phyloP scores from a whole-genome alignment of 805 yeast species.

The Candida xyloterini region DNA sequence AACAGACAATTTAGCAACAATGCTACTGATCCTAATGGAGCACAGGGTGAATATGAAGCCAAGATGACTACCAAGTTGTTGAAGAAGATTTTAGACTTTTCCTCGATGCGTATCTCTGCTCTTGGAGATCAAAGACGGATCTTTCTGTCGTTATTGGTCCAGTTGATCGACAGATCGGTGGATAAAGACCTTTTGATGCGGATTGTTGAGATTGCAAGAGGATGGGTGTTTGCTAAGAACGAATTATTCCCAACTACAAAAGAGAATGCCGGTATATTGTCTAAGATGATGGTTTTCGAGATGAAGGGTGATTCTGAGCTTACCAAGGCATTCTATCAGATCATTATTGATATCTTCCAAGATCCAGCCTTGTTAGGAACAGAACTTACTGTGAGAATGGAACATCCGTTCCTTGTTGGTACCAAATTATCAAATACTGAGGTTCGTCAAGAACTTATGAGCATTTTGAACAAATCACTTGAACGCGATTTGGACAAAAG shows the following conservation, averaged over 20 bases:
- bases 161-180: conserved; percentile 81
- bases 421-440: conserved; percentile 76
- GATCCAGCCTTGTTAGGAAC: conserved; percentile 74
- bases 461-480: conserved; percentile 70
- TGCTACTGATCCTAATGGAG: conserved; percentile 17
- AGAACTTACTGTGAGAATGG: conserved; percentile 91
- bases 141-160: conserved; percentile 81
- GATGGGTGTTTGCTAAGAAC: conserved; percentile 83
- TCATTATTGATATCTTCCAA: conserved; percentile 83
- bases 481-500: conserved; percentile 78
- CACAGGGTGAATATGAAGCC: conserved; percentile 61
- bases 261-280: conserved; percentile 90
- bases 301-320: conserved; percentile 77
- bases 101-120: conserved; percentile 77
- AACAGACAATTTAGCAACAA: conserved; percentile 28
- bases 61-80: conserved; percentile 73
- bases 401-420: conserved; percentile 93
- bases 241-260: conserved; percentile 92
- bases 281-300: conserved; percentile 93
- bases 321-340: conserved; percentile 77
- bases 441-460: conserved; percentile 75
- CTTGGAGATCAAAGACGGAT: conserved; percentile 92
- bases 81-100: conserved; percentile 71
- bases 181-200: conserved; percentile 72
- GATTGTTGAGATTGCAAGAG: conserved; percentile 73